These are phyloP conservation scores for Termitomyces sp. DNA, from an alignment of 768 basidiomycete species.

Conservation along the genomic window DNA sequence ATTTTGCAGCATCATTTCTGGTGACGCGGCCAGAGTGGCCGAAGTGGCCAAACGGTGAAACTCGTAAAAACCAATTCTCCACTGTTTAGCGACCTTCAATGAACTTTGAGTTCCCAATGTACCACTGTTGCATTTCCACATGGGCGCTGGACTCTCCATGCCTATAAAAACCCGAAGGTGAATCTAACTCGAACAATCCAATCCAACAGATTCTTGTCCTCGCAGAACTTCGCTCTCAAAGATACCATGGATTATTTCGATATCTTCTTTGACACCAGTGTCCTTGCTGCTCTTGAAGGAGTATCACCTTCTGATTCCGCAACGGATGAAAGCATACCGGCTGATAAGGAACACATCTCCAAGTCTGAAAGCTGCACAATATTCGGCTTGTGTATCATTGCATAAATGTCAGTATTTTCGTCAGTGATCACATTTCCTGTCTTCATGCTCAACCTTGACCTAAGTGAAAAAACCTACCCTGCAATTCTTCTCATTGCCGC, in stretches of 20 bases:
- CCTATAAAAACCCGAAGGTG: neutral
- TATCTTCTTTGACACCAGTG: neutral
- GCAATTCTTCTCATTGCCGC: neutral
- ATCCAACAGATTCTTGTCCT: neutral
- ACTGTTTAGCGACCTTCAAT: neutral
- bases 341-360: neutral
- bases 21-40: neutral
- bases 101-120: neutral
- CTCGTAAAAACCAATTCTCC: no score
- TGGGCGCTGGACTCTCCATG: neutral
- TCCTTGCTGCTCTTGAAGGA: neutral
- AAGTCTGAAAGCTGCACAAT: neutral
- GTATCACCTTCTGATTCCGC: neutral
- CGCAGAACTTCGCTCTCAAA: neutral
- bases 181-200: neutral
- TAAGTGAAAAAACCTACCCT: neutral
- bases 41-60: neutral
- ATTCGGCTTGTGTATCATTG: neutral
- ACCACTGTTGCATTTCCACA: neutral
- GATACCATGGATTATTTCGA: neutral
- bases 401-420: neutral
- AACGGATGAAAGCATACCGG: neutral
- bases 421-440: neutral
- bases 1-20: neutral
- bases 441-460: neutral